Conservation (phyloP, 208 protist genomes). For the Novymonas esmeraldas region DNA sequence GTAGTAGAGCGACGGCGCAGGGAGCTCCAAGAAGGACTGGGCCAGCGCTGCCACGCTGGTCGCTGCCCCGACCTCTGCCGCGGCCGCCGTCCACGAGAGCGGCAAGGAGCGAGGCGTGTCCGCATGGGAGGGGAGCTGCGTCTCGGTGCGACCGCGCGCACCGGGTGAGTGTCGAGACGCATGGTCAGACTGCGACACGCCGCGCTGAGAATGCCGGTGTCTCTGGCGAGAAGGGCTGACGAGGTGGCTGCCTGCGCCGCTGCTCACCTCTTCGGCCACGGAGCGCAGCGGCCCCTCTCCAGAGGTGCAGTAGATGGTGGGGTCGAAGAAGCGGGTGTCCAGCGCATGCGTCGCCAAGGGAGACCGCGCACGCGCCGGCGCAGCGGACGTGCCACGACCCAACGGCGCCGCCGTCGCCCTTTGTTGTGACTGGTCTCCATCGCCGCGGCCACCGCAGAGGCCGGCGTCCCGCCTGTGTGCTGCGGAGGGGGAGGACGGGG, state of each 20-base stretch:
- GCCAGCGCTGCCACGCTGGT: not conserved
- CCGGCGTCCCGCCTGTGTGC: not conserved
- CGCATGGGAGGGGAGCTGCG: not conserved
- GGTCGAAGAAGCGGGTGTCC: slow-evolving; percentile 33
- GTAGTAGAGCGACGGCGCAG: not conserved
- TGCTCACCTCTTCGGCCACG: not conserved
- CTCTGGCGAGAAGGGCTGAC: not conserved
- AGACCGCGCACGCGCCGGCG: slow-evolving; percentile 27
- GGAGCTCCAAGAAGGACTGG: not conserved
- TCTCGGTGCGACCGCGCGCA: no score
- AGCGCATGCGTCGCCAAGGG: slow-evolving; percentile 30
- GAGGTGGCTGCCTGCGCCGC: not conserved
- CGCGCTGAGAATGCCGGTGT: no score
- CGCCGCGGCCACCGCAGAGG: not conserved
- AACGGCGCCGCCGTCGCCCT: no score
- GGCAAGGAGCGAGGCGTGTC: not conserved
- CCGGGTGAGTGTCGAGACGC: no score
- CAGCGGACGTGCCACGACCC: not conserved
- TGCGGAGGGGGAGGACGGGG: not conserved
- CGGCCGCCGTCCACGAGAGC: not conserved
- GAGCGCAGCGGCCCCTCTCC: not conserved
- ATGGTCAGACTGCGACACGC: no score
- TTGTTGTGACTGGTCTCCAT: no score
- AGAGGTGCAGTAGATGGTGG: slow-evolving; percentile 9
- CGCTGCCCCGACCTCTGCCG: not conserved